phyloP scores from a whole-genome alignment of 192 early-diverging fungal species.

The Podila verticillata region DNA sequence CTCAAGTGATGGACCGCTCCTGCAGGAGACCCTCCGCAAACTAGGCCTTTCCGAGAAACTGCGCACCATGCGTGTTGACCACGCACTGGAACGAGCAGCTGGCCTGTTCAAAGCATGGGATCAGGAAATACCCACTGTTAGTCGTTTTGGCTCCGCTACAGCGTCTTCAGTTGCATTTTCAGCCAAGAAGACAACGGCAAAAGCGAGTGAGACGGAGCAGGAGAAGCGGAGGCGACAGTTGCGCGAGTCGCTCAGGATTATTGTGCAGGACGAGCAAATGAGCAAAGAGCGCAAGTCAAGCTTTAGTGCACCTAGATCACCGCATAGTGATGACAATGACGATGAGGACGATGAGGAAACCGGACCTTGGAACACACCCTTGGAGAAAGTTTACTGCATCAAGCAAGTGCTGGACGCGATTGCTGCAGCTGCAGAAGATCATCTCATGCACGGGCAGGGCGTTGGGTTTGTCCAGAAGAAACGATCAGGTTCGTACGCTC shows the following conservation, averaged over 20 bases:
- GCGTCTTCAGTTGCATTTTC: too few relatives aligned
- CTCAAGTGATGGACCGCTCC: constrained; percentile 27
- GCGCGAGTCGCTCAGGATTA: constrained; percentile 34
- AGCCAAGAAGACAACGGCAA: too few relatives aligned
- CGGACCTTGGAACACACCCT: constrained; percentile 51
- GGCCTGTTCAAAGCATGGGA: constrained; percentile 43
- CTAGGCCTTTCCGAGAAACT: constrained; percentile 43
- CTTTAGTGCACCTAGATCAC: not conserved
- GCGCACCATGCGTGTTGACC: constrained; percentile 34
- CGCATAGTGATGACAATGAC: constrained; percentile 8
- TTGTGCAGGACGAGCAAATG: constrained; percentile 34
- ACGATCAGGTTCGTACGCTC: constrained; percentile 22
- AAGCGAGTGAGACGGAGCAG: constrained; percentile 27
- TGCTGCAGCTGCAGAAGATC: constrained; percentile 50
- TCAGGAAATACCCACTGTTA: constrained; percentile 9
- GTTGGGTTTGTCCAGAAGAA: constrained; percentile 37
- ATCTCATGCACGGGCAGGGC: constrained; percentile 37
- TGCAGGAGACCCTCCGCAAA: constrained; percentile 48
- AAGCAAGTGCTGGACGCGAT: constrained; percentile 59
- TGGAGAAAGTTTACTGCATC: constrained; percentile 59
- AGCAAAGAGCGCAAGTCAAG: constrained; percentile 11
- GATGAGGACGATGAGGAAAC: constrained; percentile 26
- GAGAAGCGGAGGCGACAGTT: constrained; percentile 29
- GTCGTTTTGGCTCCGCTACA: too few relatives aligned
- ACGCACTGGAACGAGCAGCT: constrained; percentile 39